Evolutionary conservation across 805 yeast genomes (phyloP), one percentile per base, ranked within the genome.

Genomic region (Naumovozyma dairenensis): DNA sequence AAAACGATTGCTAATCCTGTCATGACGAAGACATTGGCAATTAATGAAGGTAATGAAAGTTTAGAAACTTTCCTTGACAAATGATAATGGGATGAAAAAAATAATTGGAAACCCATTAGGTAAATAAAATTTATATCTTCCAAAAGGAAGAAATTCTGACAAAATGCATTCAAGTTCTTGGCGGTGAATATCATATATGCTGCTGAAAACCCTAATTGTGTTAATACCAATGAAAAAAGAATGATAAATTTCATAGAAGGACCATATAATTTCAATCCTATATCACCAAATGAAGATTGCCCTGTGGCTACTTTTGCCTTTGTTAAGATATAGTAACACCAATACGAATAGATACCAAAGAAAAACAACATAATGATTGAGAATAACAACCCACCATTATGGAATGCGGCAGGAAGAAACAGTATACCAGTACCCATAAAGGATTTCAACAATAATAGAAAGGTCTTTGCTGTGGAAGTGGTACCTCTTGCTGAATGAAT

Each of bases 101-200:
- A 27, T 16, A 77, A 57, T 51, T 82, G 85, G 17, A 69, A 44
- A 2, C 68, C 32, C 40, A 80, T 76, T 41, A 77, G 63, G 28
- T 59, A 53, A 8, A 65, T 60, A 14, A 71, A 59, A 6, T 67
- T 54, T 2, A 67, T 37, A 17, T 46, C 43, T 5, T 37, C 37
- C 26, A 44, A 18, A 3, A 62, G 57, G n/a, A 73, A 62, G 2
- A 74, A 65, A 47, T 74, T 77, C 5, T 48, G 47, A 2, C 72
- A 36, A 48, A 82, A 80, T 1, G 89, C 86, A 26, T 66, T 62
- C 20, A 81, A 47, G 51, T 81, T 82, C 40, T 79, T 80, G 1
- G 83, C 73, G 0, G 89, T 80, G 56, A 82, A 82, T 2, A 82
- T 82, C 44, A 80, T 76, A 53, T 82, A 82, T 0, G 92, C 84